Conservation (phyloP, 129 eudicot species). For the Escallonia herrerae region DNA sequence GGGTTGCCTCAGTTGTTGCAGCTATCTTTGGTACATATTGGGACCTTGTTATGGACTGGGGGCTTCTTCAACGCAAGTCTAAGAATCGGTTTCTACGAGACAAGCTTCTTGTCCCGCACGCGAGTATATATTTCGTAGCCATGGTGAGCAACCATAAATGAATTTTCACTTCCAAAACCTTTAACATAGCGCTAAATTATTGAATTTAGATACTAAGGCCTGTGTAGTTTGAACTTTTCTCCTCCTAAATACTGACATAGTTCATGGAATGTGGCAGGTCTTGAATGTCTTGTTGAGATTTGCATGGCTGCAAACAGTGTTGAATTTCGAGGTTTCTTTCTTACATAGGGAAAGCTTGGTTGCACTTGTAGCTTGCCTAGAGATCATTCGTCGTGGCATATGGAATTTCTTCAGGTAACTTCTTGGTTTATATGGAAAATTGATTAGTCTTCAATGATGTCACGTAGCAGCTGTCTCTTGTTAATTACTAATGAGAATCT, state of each 20-base stretch:
- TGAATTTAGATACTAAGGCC: no score
- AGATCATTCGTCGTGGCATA: neutral
- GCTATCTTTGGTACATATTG: neutral
- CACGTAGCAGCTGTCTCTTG: no score
- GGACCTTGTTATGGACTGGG: slow-evolving; percentile 2
- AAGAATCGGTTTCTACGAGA: neutral
- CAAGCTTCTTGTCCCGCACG: neutral
- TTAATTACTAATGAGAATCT: no score
- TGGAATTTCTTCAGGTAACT: slow-evolving; percentile 1
- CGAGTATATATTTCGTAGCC: neutral
- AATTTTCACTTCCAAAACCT: no score
- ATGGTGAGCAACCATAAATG: neutral
- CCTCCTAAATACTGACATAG: no score
- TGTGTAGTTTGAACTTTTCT: no score
- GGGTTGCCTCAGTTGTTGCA: neutral
- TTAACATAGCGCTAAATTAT: no score
- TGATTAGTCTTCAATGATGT: no score
- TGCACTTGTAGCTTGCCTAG: neutral
- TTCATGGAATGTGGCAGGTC: neutral
- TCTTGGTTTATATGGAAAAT: neutral
- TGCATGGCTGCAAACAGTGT: neutral
- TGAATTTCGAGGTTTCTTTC: neutral
- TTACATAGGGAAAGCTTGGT: neutral
- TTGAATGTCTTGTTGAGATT: neutral
- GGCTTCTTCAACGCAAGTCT: neutral